A percentile compares a stretch with the other conserved stretches of the same genome.
These are phyloP conservation scores for Bryum argenteum DNA, from an alignment of 225 moss, liverwort and hornwort species.

Conservation along the genomic window DNA sequence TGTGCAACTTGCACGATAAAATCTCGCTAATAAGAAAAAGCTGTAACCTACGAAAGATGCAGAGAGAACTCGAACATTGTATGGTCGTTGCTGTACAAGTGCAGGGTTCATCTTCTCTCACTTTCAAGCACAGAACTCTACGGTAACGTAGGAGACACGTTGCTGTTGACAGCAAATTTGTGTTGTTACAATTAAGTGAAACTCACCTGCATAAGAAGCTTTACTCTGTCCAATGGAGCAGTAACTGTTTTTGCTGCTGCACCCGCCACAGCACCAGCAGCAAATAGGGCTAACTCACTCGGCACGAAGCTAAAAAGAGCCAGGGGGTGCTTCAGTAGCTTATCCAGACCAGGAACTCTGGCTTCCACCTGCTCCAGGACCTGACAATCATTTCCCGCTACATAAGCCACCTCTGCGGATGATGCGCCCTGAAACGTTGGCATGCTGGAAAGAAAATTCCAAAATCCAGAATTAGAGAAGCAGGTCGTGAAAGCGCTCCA, in stretches of 20 bases:
- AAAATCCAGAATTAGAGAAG: conserved; percentile 1
- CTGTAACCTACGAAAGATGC: conserved; percentile 11
- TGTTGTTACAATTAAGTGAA: neutral
- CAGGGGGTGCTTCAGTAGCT: conserved; percentile 70
- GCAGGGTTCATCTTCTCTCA: conserved; percentile 11
- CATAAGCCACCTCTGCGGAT: conserved; percentile 25
- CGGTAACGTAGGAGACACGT: neutral
- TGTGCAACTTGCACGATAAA: conserved; percentile 6
- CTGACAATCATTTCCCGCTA: conserved; percentile 34
- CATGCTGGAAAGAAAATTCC: conserved; percentile 30
- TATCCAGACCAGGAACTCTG: conserved; percentile 48
- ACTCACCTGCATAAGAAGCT: conserved; percentile 84
- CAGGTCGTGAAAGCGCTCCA: neutral
- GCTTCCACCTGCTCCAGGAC: conserved; percentile 30
- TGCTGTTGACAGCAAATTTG: neutral
- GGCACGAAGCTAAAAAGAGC: conserved; percentile 76
- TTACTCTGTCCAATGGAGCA: conserved; percentile 84
- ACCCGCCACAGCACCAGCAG: conserved; percentile 84
- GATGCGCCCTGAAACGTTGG: conserved; percentile 33
- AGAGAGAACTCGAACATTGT: neutral
- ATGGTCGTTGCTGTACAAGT: conserved; percentile 13
- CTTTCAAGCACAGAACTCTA: conserved; percentile 17
- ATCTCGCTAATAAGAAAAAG: conserved; percentile 7
- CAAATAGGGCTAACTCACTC: conserved; percentile 69
- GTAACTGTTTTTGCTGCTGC: conserved; percentile 89